phyloP scores from a whole-genome alignment of 2,329 filamentous ascomycete genomes.

The Endoconidiophora laricicola region DNA sequence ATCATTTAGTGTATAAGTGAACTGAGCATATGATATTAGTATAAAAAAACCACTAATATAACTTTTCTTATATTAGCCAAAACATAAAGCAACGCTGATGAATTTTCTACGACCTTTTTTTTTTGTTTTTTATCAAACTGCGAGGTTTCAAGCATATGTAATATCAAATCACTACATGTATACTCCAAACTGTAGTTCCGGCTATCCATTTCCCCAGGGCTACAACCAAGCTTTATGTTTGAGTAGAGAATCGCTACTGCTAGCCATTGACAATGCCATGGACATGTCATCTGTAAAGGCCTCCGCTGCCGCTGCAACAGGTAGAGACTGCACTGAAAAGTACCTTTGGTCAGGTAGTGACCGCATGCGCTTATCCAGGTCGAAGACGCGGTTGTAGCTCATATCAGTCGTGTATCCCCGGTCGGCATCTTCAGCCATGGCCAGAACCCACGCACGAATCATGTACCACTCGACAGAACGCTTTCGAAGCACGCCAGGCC shows the following conservation, averaged over 20 bases:
- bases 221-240: neutral
- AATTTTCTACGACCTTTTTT: no score
- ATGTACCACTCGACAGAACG: slow-evolving; percentile 8
- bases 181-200: neutral
- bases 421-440: slow-evolving; percentile 6
- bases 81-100: no score
- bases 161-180: neutral
- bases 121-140: no score
- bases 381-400: slow-evolving; percentile 9
- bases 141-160: no score
- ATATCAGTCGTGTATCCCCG: slow-evolving; percentile 7
- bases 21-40: no score
- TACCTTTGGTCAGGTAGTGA: slow-evolving; percentile 8
- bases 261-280: slow-evolving; percentile 5
- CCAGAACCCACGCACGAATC: slow-evolving; percentile 8
- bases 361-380: slow-evolving; percentile 9
- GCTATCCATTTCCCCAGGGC: neutral
- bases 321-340: slow-evolving; percentile 6
- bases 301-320: no score
- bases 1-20: no score
- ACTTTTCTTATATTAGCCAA: no score
- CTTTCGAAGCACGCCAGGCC: slow-evolving; percentile 1
- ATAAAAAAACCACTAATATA: no score
- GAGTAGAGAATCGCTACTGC: neutral
- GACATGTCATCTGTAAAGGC: slow-evolving; percentile 11